A percentile compares a stretch with the other conserved stretches of the same genome.
phyloP scores from a whole-genome alignment of 306 rosid species.

The Sphenostylis stenocarpa region DNA sequence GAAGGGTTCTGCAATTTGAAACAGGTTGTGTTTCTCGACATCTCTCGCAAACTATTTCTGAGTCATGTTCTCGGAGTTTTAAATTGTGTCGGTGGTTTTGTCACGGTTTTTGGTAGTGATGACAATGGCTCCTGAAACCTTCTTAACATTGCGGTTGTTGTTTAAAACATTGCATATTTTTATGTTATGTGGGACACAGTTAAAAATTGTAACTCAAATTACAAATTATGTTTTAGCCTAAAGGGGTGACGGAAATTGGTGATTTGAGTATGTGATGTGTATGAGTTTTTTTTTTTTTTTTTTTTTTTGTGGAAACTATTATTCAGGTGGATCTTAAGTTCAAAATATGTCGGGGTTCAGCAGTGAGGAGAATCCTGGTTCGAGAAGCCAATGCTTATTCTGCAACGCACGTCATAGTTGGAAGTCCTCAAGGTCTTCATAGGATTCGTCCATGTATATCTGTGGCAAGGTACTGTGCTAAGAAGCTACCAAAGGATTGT shows the following conservation, averaged over 20 bases:
- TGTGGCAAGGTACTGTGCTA: slow-evolving; percentile 86
- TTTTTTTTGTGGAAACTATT: slow-evolving; percentile 17
- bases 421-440: slow-evolving; percentile 60
- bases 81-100: background rate
- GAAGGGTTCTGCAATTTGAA: slow-evolving; percentile 95
- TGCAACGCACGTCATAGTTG: slow-evolving; percentile 70
- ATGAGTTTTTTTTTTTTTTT: background rate
- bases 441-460: slow-evolving; percentile 71
- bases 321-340: slow-evolving; percentile 89
- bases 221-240: background rate
- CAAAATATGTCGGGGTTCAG: slow-evolving; percentile 80
- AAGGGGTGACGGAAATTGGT: background rate
- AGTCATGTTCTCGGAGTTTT: background rate
- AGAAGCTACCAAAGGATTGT: slow-evolving; percentile 62
- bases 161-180: background rate
- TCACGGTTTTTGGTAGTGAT: background rate
- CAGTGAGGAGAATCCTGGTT: slow-evolving; percentile 66
- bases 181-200: background rate
- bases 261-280: background rate
- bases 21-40: slow-evolving; percentile 37
- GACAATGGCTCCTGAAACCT: background rate
- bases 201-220: background rate
- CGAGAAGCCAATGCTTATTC: slow-evolving; percentile 75
- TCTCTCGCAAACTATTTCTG: background rate
- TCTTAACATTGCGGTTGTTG: background rate